Evolutionary conservation across 495 filamentous ascomycete species (phyloP).

Genomic region (Aspergillus heteromorphus): DNA sequence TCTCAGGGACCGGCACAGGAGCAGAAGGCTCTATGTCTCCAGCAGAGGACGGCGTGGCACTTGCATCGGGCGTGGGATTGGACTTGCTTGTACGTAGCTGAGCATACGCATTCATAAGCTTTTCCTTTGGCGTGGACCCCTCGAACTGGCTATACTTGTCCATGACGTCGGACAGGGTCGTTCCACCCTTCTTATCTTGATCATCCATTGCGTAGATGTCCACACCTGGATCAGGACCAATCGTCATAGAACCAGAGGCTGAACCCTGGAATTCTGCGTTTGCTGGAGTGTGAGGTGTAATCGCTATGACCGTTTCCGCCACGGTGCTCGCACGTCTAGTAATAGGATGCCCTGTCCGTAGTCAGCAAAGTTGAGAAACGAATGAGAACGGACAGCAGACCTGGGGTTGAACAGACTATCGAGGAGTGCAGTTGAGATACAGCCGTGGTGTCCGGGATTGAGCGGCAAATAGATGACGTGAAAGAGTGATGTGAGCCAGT

Average conservation of each 20-base stretch:
- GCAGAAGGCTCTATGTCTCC: conserved; percentile 37
- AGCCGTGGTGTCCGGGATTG: not conserved
- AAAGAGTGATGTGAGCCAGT: conserved; percentile 5
- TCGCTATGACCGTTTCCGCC: not conserved
- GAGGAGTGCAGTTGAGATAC: not conserved
- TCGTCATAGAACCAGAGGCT: not conserved
- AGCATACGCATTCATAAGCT: conserved; percentile 25
- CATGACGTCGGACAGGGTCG: conserved; percentile 17
- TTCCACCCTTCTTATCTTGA: conserved; percentile 9
- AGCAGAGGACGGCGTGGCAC: conserved; percentile 37
- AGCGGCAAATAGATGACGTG: not conserved
- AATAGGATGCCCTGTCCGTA: not conserved
- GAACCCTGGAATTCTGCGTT: not conserved
- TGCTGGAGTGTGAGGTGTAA: not conserved
- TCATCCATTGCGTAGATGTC: conserved; percentile 13
- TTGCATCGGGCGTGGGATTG: conserved; percentile 10
- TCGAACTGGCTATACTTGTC: conserved; percentile 26
- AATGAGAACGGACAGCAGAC: not conserved
- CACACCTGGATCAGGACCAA: not conserved
- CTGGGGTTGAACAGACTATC: not conserved
- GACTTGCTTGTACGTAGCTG: conserved; percentile 16
- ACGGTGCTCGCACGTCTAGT: not conserved
- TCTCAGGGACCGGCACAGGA: conserved; percentile 26
- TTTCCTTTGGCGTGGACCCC: conserved; percentile 28
- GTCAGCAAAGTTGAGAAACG: not conserved